These are phyloP conservation scores for Nannizzia gypsea DNA, from an alignment of 2,329 filamentous ascomycete species.

Conservation along the genomic window DNA sequence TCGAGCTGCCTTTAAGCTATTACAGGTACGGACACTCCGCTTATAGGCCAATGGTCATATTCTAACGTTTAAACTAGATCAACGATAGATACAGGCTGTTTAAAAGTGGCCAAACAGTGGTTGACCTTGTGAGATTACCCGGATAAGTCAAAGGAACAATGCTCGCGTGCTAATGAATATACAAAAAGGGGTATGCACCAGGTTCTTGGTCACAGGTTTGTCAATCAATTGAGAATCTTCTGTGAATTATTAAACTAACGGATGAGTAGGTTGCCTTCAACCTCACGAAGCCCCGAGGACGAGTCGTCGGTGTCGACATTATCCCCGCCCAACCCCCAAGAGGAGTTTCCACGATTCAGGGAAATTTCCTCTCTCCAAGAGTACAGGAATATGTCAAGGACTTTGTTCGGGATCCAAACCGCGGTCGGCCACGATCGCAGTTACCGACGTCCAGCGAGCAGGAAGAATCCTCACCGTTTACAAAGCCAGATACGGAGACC, in stretches of 20 bases:
- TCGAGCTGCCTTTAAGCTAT: conserved; percentile 81
- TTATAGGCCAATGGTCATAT: background rate
- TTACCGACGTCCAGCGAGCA: conserved; percentile 9
- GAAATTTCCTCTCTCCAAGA: conserved; percentile 67
- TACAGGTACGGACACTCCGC: conserved; percentile 50
- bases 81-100: conserved; percentile 74
- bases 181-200: conserved; percentile 38
- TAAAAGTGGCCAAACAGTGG: conserved; percentile 65
- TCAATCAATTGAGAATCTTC: background rate
- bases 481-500: background rate
- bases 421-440: conserved; percentile 40
- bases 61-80: conserved; percentile 44
- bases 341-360: conserved; percentile 89
- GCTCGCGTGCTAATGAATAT: conserved; percentile 5
- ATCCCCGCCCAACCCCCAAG: conserved; percentile 83
- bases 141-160: background rate
- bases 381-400: conserved; percentile 67
- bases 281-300: conserved; percentile 61
- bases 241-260: background rate
- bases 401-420: conserved; percentile 56
- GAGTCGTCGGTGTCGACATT: conserved; percentile 83
- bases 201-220: conserved; percentile 49
- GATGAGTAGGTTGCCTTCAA: conserved; percentile 60
- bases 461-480: conserved; percentile 10
- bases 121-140: conserved; percentile 57